Evolutionary conservation across 208 protist species (phyloP), one percentile per base, ranked within the genome.

Genomic region (Trypanosoma conorhini): DNA sequence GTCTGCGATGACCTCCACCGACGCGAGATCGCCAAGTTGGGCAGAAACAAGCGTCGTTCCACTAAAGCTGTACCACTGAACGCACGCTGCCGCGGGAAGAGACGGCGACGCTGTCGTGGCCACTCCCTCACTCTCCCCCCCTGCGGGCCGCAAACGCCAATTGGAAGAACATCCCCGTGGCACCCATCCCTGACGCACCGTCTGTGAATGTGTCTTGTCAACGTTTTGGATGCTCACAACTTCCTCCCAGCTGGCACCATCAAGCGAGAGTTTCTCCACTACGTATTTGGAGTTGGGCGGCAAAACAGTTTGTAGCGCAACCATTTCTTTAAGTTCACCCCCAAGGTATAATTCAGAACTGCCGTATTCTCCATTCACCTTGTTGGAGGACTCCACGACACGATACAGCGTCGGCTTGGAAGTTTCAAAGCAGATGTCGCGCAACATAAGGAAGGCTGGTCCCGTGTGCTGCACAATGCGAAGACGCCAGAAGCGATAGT

Each of bases 181-280:
- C 26, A 52, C 35, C 80, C 76, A 91, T 40, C 80, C 85, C 65
- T 75, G 67, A 75, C 60, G 76, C 10, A 80, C 70, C 5, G 17
- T 59, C 17, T 52, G 40, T 46, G 24, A 22, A 24, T 42, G 5
- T 21, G 24, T 48, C 26, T 44, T 58, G 28, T 67, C 65, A 62
- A 57, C 33, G 46, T 81, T 81, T 30, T 79, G 52, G 28, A 94
- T 46, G 13, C 76, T 60, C 5, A 78, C 66, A 28, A 88, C 67
- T 8, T 64, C 31, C 21, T 85, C 68, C 90, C 90, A 96, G 31
- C 78, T 81, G 30, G 74, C 62, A 35, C 82, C 80, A 54, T 93
- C 88, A n/a, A 82, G 73, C 22, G 76, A 85, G 26, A 91, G 87
- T 40, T 82, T 81, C 76, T 96, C 88, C 24, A 93, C 85, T 9